These are phyloP conservation scores for Diutina siamensis DNA, from an alignment of 1,139 yeast genomes.

Conservation along the genomic window DNA sequence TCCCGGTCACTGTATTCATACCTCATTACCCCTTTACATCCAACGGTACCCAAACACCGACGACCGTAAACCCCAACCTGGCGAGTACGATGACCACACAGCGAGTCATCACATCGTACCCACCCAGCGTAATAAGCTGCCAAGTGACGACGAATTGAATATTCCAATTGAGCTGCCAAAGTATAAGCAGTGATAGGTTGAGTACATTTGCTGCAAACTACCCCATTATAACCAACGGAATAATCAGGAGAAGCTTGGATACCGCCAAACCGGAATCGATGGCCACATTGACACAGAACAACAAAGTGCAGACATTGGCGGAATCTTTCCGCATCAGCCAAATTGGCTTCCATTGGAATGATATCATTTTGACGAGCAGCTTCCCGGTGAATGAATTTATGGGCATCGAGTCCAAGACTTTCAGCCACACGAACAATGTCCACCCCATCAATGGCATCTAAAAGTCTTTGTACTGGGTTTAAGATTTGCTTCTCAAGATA, in stretches of 20 bases:
- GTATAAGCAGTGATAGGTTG: slow-evolving; percentile 11
- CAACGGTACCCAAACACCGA: slow-evolving; percentile 60
- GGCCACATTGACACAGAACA: slow-evolving; percentile 55
- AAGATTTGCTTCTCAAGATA: slow-evolving; percentile 83
- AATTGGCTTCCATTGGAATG: slow-evolving; percentile 71
- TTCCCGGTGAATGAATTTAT: slow-evolving; percentile 42
- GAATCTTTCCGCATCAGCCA: slow-evolving; percentile 77
- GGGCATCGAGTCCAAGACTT: slow-evolving; percentile 67
- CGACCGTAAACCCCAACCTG: slow-evolving; percentile 86
- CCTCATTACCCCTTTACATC: slow-evolving; percentile 79
- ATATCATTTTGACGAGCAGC: slow-evolving; percentile 30
- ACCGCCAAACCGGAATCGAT: slow-evolving; percentile 61
- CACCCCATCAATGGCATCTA: slow-evolving; percentile 79
- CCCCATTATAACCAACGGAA: slow-evolving; percentile 53
- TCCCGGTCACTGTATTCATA: slow-evolving; percentile 70
- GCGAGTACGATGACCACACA: slow-evolving; percentile 74
- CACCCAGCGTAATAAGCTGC: slow-evolving; percentile 76
- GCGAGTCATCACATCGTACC: slow-evolving; percentile 72
- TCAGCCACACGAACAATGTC: slow-evolving; percentile 72
- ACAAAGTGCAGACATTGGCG: slow-evolving; percentile 45
- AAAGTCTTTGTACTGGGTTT: slow-evolving; percentile 82
- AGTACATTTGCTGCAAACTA: slow-evolving; percentile 55
- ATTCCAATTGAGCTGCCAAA: slow-evolving; percentile 64
- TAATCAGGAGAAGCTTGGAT: slow-evolving; percentile 51
- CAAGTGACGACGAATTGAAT: slow-evolving; percentile 55